Conservation (phyloP, 768 basidiomycete genomes). For the Vararia minispora region DNA sequence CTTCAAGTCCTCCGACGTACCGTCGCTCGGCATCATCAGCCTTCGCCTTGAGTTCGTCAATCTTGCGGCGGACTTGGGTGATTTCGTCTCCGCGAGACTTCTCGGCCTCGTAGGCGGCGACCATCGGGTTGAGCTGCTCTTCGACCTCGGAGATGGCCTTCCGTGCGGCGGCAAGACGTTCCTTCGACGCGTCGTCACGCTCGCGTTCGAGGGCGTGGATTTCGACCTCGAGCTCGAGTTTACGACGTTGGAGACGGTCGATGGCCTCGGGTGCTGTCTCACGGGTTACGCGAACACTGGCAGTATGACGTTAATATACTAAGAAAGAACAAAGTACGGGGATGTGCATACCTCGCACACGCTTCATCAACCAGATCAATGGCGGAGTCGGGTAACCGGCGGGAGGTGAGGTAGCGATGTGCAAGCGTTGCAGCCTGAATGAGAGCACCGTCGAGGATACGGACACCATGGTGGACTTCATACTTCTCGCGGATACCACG, state of each 20-base stretch:
- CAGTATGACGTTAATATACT: slow-evolving; percentile 9
- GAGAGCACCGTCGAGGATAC: slow-evolving; percentile 79
- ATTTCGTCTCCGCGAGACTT: slow-evolving; percentile 77
- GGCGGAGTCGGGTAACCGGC: slow-evolving; percentile 73
- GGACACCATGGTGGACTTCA: slow-evolving; percentile 77
- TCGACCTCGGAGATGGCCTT: slow-evolving; percentile 78
- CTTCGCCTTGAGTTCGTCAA: slow-evolving; percentile 88
- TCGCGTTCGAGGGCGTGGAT: slow-evolving; percentile 91
- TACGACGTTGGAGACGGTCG: slow-evolving; percentile 80
- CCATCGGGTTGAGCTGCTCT: slow-evolving; percentile 72
- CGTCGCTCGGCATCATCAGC: slow-evolving; percentile 87
- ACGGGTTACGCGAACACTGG: slow-evolving; percentile 79
- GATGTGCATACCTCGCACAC: slow-evolving; percentile 56
- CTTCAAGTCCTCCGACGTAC: slow-evolving; percentile 21
- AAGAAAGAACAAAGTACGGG: background rate
- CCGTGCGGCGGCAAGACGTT: slow-evolving; percentile 60
- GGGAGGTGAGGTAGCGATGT: slow-evolving; percentile 81
- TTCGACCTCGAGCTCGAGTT: slow-evolving; percentile 88
- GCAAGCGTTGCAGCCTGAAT: slow-evolving; percentile 87
- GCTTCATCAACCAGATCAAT: slow-evolving; percentile 93
- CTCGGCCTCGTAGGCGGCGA: slow-evolving; percentile 79
- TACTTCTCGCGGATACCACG: slow-evolving; percentile 93
- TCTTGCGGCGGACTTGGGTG: slow-evolving; percentile 59
- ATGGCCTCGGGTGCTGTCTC: slow-evolving; percentile 93
- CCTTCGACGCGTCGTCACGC: slow-evolving; percentile 82